Evolutionary conservation across 139 green algal genomes (phyloP), one percentile per base, ranked within the genome.

Genomic region (Auxenochlorella protothecoides): DNA sequence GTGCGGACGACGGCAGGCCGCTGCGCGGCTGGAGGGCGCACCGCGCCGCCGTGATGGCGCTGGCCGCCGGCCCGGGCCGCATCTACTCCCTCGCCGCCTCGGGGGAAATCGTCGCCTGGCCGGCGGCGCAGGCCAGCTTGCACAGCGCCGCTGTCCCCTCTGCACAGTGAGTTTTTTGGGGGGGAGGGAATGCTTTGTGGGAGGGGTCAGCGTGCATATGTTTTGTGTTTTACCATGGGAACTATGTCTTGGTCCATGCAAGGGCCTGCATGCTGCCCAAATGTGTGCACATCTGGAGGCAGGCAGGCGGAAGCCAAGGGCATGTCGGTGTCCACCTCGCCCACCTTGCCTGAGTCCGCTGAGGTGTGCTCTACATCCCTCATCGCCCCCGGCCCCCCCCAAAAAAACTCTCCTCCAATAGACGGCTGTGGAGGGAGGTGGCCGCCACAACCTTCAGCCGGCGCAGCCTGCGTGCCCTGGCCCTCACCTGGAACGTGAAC

Each of bases 401-500:
- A 64, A 12, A 64, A 64, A 64, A 64, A 2, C 13, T 64, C 59
- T 64, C 63, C 63, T 53, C 10, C 63, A 27, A 63, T 76, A 88
- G 83, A 69, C 67, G 15, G 63, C 60, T 51, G 15, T 88, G 68
- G 70, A 63, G 72, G 10, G 68, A 68, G 16, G 57, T 75, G 66
- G 70, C 72, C 3, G 53, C 5, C 53, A 67, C 64, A 3, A 66
- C 73, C 8, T 71, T 88, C 44, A 65, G 62, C 27, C 71, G 63
- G 2, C 70, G 84, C 57, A 67, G 59, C 52, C 63, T 94, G 68
- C 74, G 76, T 59, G 71, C 92, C 67, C 75, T 95, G 54, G 81
- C 77, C 11, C 79, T 89, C 54, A 96, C 90, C 11, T 97, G 91
- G 91, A 97, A 97, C 72, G 88, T 93, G 13, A 89, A 88, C 57